Evolutionary conservation across 2,329 filamentous ascomycete genomes (phyloP), one percentile per base, ranked within the genome.

Genomic region (Coniochaeta sp.): DNA sequence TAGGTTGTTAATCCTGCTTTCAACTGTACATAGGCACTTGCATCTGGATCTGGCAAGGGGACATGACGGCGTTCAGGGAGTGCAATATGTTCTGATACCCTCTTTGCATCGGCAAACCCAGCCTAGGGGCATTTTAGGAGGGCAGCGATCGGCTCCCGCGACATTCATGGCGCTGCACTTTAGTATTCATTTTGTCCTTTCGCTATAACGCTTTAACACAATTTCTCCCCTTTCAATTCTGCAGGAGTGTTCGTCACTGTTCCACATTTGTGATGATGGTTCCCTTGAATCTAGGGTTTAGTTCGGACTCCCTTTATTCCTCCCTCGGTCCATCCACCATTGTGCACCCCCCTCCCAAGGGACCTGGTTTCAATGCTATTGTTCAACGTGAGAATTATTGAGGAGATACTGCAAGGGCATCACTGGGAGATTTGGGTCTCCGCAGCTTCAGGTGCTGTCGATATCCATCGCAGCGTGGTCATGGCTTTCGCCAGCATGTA

Each of bases 1-100:
- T 16, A 22, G 43, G 43, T 12, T 47, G 11, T 26, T 26, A 26
- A 19, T 40, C 43, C 26, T 17, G 47, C 26, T 31, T 28, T 31
- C 28, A 14, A 52, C 14, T 52, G 47, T 52, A 26, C 24, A 17
- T 28, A 52, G 47, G 24, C 22, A 52, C 47, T 28, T 52, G 47
- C 47, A 52, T 52, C 22, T 14, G 22, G 19, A 31, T 28, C 22
- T 31, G 24, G 47, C 47, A 28, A 31, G 47, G 47, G 22, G 17
- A 31, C 22, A 52, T 40, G 4, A 50, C 36, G 58, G 58, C 58
- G 58, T 60, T 57, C 50, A 60, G 52, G 54, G 58, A 57, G 54
- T 38, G 36, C 34, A 56, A 24, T 26, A 44, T 34, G 19, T 24
- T 60, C 28, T 24, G 59, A 60, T 60, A 60, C 59, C 59, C 59